Evolutionary conservation across 768 basidiomycete genomes (phyloP), one percentile per base, ranked within the genome.

Genomic region (Macrolepiota albuminosa): DNA sequence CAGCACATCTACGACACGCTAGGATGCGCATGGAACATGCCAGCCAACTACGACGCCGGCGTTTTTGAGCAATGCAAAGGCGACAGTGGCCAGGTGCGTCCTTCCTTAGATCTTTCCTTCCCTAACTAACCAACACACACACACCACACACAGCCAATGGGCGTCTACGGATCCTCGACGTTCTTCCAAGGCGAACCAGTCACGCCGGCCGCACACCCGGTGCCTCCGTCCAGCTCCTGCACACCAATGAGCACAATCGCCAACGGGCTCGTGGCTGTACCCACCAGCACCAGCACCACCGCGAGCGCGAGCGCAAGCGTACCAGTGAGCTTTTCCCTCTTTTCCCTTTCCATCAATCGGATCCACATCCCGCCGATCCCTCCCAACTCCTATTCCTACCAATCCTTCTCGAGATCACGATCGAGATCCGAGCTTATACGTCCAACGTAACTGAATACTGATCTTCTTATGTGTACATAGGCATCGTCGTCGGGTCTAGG

Each of bases 81-180:
- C 18, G 84, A 87, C 59, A 77, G 73, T 31, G 80, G 77, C 51
- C 73, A 80, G 74, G 81, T 81, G 37, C 59, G 21, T 21, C n/a
- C n/a, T n/a, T n/a, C n/a, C n/a, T n/a, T n/a, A n/a, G n/a, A n/a
- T n/a, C n/a, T n/a, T n/a, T n/a, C n/a, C n/a, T n/a, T n/a, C n/a
- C n/a, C n/a, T n/a, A n/a, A 63, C 59, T 53, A 14, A 31, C 40
- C 34, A n/a, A 13, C 45, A 10, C 29, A 1, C 36, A n/a, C n/a
- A n/a, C n/a, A n/a, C n/a, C n/a, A 10, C n/a, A 14, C 37, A 14
- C 50, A 83, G 81, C 82, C 85, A 4, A 85, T 85, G 84, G 87
- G 86, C 33, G 78, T 88, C n/a, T 87, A 88, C 65, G 84, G 83
- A 37, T 70, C 75, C 18, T 88, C 85, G 14, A 87, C 86, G 0